Conservation (phyloP, 2,329 filamentous ascomycete genomes). For the Fusarium caatingaense region DNA sequence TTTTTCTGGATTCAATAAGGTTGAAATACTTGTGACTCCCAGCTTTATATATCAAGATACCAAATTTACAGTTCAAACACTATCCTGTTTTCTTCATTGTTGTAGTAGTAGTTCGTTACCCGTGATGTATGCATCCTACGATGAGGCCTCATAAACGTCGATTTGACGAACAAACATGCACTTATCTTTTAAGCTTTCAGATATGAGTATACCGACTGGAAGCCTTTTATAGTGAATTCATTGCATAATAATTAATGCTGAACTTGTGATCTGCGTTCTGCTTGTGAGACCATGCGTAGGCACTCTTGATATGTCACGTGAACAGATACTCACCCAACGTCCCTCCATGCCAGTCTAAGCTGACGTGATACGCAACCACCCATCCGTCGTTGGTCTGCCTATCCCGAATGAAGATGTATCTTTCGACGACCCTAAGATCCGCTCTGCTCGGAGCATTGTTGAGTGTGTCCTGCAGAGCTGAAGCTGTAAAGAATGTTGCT, state of each 20-base stretch:
- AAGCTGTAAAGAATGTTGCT: slow-evolving; percentile 50
- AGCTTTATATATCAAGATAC: slow-evolving; percentile 21
- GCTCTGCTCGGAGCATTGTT: slow-evolving; percentile 36
- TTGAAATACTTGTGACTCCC: not conserved
- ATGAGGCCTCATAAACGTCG: not conserved
- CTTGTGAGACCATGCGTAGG: not conserved
- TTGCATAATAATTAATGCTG: not conserved
- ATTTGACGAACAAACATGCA: not conserved
- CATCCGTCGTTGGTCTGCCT: not conserved
- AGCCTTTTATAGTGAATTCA: not conserved
- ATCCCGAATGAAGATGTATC: slow-evolving; percentile 30
- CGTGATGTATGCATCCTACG: not conserved
- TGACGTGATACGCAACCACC: slow-evolving; percentile 2
- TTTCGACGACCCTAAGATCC: slow-evolving; percentile 24
- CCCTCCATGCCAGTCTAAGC: not conserved
- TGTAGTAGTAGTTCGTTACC: no score
- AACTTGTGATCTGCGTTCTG: not conserved
- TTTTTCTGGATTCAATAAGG: slow-evolving; percentile 7
- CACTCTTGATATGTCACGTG: slow-evolving; percentile 9
- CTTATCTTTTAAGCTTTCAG: not conserved
- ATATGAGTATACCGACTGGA: not conserved
- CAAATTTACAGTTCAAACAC: slow-evolving; percentile 15
- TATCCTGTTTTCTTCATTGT: not conserved
- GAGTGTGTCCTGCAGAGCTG: slow-evolving; percentile 11
- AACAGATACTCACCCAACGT: not conserved